A percentile compares a stretch with the other conserved stretches of the same genome.
phyloP scores from a whole-genome alignment of 768 basidiomycete genomes.

The Collybia mongolica region DNA sequence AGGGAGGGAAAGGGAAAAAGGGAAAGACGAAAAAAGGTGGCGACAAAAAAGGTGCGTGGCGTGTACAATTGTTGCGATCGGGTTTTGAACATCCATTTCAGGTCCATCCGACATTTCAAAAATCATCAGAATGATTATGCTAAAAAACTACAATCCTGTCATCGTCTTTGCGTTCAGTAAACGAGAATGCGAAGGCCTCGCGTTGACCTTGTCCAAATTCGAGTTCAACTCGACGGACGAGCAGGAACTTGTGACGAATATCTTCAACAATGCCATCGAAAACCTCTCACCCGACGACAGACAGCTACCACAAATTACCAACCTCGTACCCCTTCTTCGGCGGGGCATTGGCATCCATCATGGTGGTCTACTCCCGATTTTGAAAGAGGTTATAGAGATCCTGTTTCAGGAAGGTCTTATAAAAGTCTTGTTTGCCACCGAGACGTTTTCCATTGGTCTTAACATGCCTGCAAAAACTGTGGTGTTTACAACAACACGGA shows the following conservation, averaged over 20 bases:
- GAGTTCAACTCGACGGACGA: constrained; percentile 95
- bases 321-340: constrained; percentile 88
- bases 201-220: constrained; percentile 89
- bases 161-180: constrained; percentile 99
- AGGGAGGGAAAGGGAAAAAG: constrained; percentile 81
- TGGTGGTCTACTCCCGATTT: constrained; percentile 92
- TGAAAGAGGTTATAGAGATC: constrained; percentile 99
- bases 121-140: constrained; percentile 98
- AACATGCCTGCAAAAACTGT: constrained; percentile 99
- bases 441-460: constrained; percentile 96
- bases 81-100: constrained; percentile 22
- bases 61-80: background rate
- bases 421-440: constrained; percentile 97
- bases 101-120: constrained; percentile 94
- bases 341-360: constrained; percentile 99
- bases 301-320: constrained; percentile 88
- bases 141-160: constrained; percentile 96
- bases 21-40: constrained; percentile 95
- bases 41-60: constrained; percentile 74
- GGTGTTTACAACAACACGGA: constrained; percentile 92
- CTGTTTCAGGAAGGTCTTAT: constrained; percentile 97
- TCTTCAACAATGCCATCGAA: constrained; percentile 94
- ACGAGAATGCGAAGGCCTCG: constrained; percentile 93
- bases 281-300: constrained; percentile 86
- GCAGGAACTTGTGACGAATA: constrained; percentile 79